Conservation (phyloP, 2,329 filamentous ascomycete species). For the Thelonectria discophora region DNA sequence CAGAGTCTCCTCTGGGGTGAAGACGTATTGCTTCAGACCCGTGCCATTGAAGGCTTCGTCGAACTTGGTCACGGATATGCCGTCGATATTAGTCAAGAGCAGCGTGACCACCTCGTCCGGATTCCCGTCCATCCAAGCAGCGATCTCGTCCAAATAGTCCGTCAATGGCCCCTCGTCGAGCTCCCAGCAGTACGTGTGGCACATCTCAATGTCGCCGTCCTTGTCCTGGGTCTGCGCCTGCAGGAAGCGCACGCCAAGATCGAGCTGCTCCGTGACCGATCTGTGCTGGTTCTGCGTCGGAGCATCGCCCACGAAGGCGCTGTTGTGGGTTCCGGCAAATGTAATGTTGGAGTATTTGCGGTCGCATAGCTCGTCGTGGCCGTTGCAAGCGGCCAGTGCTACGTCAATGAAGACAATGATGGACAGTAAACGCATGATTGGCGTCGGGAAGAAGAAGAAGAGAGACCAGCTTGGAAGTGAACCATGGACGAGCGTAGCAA, state of each 20-base stretch:
- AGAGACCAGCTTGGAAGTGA: neutral
- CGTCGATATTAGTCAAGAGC: constrained; percentile 69
- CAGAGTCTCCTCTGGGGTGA: constrained; percentile 55
- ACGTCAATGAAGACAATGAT: constrained; percentile 29
- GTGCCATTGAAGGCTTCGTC: constrained; percentile 62
- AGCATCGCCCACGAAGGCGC: constrained; percentile 66
- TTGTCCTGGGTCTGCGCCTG: constrained; percentile 70
- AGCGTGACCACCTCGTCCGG: constrained; percentile 69
- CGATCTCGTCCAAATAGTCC: constrained; percentile 64
- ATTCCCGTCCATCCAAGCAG: constrained; percentile 67
- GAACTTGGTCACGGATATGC: constrained; percentile 64
- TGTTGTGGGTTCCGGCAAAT: constrained; percentile 72
- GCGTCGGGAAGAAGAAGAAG: neutral
- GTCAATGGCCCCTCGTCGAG: constrained; percentile 67
- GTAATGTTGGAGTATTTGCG: constrained; percentile 67
- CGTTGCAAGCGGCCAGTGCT: constrained; percentile 61
- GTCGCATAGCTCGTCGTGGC: constrained; percentile 62
- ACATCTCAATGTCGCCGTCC: constrained; percentile 63
- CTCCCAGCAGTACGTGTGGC: constrained; percentile 70
- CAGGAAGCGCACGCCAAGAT: constrained; percentile 70
- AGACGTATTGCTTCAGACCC: constrained; percentile 66
- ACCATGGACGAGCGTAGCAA: neutral
- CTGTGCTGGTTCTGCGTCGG: constrained; percentile 68
- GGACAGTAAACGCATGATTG: constrained; percentile 31
- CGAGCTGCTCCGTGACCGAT: constrained; percentile 65